phyloP scores from a whole-genome alignment of 371 early-diverging fungal species.

The Choanephora cucurbitarum region DNA sequence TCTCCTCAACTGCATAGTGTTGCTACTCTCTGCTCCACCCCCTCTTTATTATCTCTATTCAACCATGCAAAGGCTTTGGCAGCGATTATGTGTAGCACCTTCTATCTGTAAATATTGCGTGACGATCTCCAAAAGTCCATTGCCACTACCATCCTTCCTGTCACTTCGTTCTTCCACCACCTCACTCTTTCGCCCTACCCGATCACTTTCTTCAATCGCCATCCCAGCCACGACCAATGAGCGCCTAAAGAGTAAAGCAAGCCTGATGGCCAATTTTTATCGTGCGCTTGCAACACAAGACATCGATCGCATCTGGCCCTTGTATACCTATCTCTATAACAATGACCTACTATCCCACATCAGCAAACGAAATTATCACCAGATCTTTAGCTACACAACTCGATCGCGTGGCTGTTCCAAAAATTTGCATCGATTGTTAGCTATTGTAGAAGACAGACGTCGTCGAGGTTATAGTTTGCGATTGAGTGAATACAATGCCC shows the following conservation, averaged over 20 bases:
- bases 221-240: not conserved
- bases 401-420: constrained; percentile 32
- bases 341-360: constrained; percentile 25
- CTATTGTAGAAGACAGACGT: constrained; percentile 47
- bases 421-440: constrained; percentile 41
- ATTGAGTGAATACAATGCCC: constrained; percentile 39
- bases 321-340: constrained; percentile 38
- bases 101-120: constrained; percentile 30
- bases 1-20: too few relatives aligned
- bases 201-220: not conserved
- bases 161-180: not conserved
- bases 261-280: constrained; percentile 38
- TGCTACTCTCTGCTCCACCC: too few relatives aligned
- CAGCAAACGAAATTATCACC: constrained; percentile 35
- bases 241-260: constrained; percentile 18
- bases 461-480: constrained; percentile 25
- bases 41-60: too few relatives aligned
- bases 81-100: constrained; percentile 26
- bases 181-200: not conserved
- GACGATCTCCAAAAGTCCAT: constrained; percentile 6
- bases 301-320: constrained; percentile 52
- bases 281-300: constrained; percentile 43
- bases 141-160: not conserved
- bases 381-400: constrained; percentile 32
- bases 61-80: constrained; percentile 36